Evolutionary conservation across 352 stramenopile genomes (phyloP).

Genomic region (Globisporangium takayamanum): DNA sequence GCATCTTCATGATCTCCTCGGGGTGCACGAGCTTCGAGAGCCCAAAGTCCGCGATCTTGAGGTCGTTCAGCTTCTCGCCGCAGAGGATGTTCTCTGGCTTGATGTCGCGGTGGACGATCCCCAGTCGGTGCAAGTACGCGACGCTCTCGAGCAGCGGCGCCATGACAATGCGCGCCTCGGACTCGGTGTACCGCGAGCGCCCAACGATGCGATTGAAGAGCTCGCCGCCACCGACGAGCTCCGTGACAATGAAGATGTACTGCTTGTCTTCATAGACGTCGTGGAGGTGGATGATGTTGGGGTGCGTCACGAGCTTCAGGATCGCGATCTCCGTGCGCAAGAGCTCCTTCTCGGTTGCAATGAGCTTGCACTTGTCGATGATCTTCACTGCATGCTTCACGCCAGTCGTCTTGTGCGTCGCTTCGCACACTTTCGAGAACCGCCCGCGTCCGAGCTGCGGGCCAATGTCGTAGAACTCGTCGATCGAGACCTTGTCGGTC

Average conservation of each 20-base stretch:
- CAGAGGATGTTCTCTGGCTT: slow-evolving; percentile 89
- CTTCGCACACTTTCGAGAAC: slow-evolving; percentile 87
- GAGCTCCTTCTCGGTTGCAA: slow-evolving; percentile 83
- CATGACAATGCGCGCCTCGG: slow-evolving; percentile 85
- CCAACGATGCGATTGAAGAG: slow-evolving; percentile 96
- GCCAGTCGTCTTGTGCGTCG: slow-evolving; percentile 47
- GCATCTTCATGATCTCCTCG: slow-evolving; percentile 91
- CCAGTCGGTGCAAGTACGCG: slow-evolving; percentile 87
- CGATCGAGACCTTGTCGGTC: slow-evolving; percentile 85
- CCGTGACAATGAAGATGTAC: slow-evolving; percentile 98
- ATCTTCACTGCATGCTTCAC: slow-evolving; percentile 89
- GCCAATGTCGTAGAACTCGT: slow-evolving; percentile 87
- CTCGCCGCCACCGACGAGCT: slow-evolving; percentile 94
- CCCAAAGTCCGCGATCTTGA: slow-evolving; percentile 92
- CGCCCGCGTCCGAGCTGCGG: slow-evolving; percentile 82
- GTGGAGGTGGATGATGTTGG: slow-evolving; percentile 79
- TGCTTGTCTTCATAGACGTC: slow-evolving; percentile 92
- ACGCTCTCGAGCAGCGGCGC: slow-evolving; percentile 85
- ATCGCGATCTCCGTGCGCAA: slow-evolving; percentile 92
- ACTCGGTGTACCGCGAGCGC: slow-evolving; percentile 80
- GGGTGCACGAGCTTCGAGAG: slow-evolving; percentile 90
- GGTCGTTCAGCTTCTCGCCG: slow-evolving; percentile 76
- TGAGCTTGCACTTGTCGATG: slow-evolving; percentile 90
- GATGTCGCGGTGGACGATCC: slow-evolving; percentile 88
- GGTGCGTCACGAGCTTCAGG: slow-evolving; percentile 89